Evolutionary conservation across 352 stramenopile genomes (phyloP), one percentile per base, ranked within the genome.

Genomic region (Phytophthora colocasiae): DNA sequence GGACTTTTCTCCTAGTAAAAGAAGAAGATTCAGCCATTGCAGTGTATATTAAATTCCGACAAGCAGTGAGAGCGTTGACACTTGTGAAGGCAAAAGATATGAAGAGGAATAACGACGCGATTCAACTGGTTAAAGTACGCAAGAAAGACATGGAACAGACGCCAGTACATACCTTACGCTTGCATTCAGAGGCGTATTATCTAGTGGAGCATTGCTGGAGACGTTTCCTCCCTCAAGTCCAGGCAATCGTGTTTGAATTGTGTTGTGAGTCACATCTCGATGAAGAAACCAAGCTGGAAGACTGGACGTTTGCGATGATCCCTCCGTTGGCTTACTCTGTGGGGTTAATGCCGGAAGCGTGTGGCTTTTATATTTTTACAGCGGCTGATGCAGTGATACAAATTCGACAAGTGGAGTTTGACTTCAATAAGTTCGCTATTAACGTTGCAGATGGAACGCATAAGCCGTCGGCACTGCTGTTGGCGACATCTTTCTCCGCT

Each of bases 331-430:
- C 15, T 15, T 87, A 71, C 46, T 61, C 80, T 2, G 58, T 84
- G 10, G 69, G 72, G n/a, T 47, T 90, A 9, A 73, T 73, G 22
- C 49, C 69, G 1, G 66, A 80, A 44, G 65, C 67, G 0, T 88
- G 74, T 48, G 78, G 78, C 3, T 90, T 90, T 61, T 87, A 80
- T 44, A 58, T 90, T 40, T 56, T 90, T n/a, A 50, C 63, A 38
- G 78, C 67, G 19, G 46, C 27, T 32, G 49, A 19, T 9, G 15
- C 58, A 2, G 49, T 67, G 4, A 63, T 81, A 9, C 65, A 77
- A 12, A 55, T 90, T 50, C 83, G 81, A 14, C 68, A 85, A 52
- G 73, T 92, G 3, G 81, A 92, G 47, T 89, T 92, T 44, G 83
- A 92, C 47, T 81, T 88, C 43, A 53, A 63, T 27, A 77, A 77